Conservation (phyloP, 2,329 filamentous ascomycete genomes). For the Beauveria asiatica region DNA sequence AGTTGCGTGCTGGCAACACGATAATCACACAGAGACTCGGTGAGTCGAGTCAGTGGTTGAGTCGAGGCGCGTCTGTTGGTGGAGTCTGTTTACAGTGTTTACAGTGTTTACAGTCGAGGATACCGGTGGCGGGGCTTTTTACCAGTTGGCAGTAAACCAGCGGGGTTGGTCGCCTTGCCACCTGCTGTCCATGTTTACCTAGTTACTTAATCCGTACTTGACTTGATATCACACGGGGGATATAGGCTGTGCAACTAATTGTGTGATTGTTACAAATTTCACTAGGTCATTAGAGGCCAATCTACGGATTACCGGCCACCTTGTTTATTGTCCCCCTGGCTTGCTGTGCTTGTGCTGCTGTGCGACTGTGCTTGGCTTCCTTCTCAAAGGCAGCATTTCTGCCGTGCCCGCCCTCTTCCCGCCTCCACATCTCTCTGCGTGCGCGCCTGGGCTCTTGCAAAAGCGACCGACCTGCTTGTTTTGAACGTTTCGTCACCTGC, state of each 20-base stretch:
- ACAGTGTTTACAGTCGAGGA: not conserved
- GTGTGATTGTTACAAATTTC: too few species aligned
- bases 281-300: too few species aligned
- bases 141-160: not conserved
- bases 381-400: not conserved
- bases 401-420: not conserved
- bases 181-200: not conserved
- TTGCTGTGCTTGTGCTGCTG: not conserved
- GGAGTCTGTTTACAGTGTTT: not conserved
- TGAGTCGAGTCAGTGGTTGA: not conserved
- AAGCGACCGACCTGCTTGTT: not conserved
- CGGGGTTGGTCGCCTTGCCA: not conserved
- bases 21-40: not conserved
- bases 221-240: not conserved
- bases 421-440: not conserved
- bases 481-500: not conserved
- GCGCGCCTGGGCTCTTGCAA: not conserved
- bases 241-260: not conserved
- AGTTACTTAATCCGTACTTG: not conserved
- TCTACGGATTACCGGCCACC: not conserved
- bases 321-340: not conserved
- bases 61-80: not conserved
- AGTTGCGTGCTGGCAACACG: not conserved
- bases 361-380: not conserved
- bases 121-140: not conserved